These are phyloP conservation scores for Lodderomyces jiufengensis DNA, from an alignment of 1,139 yeast genomes.

Conservation along the genomic window DNA sequence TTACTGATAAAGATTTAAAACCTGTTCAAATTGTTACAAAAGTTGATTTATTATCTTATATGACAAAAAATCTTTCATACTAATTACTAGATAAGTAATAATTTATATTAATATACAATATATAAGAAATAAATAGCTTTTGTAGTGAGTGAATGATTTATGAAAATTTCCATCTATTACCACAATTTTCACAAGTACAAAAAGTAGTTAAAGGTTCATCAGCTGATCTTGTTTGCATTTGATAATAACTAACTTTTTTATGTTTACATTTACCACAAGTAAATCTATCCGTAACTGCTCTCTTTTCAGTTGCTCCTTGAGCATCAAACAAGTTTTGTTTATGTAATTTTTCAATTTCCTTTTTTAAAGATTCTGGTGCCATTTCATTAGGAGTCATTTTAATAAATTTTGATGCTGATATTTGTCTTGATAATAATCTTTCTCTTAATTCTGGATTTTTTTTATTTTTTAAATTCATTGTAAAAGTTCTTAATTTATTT, in stretches of 20 bases:
- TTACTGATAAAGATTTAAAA: slow-evolving; percentile 66
- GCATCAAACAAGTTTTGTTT: slow-evolving; percentile 92
- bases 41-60: slow-evolving; percentile 75
- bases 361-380: slow-evolving; percentile 87
- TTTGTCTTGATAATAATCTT: slow-evolving; percentile 61
- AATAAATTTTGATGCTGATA: slow-evolving; percentile 62
- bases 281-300: slow-evolving; percentile 94
- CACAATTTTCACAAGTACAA: slow-evolving; percentile 96
- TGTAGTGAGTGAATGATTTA: neutral
- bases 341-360: slow-evolving; percentile 80
- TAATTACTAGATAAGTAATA: slow-evolving; percentile 1
- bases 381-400: slow-evolving; percentile 87
- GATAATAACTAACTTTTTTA: slow-evolving; percentile 93
- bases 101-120: neutral
- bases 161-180: slow-evolving; percentile 95
- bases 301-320: slow-evolving; percentile 95
- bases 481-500: slow-evolving; percentile 76
- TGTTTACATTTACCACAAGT: slow-evolving; percentile 98
- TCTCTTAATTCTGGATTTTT: slow-evolving; percentile 81
- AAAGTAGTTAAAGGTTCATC: slow-evolving; percentile 98
- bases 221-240: slow-evolving; percentile 96
- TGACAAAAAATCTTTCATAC: slow-evolving; percentile 33
- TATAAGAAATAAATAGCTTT: neutral
- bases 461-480: slow-evolving; percentile 82
- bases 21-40: slow-evolving; percentile 86